Base-by-base conservation (phyloP, 257 asterid species). In the Primulina eburnea region DNA sequence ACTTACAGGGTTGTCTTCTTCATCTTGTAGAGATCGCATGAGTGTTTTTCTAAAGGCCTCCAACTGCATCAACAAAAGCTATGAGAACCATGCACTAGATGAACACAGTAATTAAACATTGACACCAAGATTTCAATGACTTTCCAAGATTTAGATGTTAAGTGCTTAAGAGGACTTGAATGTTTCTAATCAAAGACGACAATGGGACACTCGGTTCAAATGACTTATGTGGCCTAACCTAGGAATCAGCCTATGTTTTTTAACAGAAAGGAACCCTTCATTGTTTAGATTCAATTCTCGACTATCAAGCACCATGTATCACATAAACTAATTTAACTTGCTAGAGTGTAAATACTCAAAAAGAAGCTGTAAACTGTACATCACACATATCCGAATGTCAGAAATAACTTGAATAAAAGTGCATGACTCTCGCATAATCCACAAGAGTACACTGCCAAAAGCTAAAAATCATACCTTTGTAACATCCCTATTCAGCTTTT, bases 31-130 rank as follows among this genome's bases (percentile, higher is more conserved):
- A 3, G 97, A 91, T 38, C 85, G 81, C 96, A 91, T 83, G 58
- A 91, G 90, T 7, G 96, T 91, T 88, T 91, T 89, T 74, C 97
- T 85, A 73, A 91, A 91, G 71, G 80, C 85, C 77, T 89, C 96
- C 88, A 91, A 80, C 97, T 91, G 84, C 84, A 85, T 76, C 34
- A 6, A 70, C 70, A 64, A 64, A 73, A 73, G 70, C 71, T 8
- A 71, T 81, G 17, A 79, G 71, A 38, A 60, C 26, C 12, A 34
- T 64, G 8, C 35, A 64, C 59, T 47, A 14, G 43, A 75, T 30
- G 55, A 68, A 64, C 64, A 74, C 32, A 35, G 21, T 50, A 47
- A 56, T 60, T 68, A 17, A 21, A 7, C 62, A 62, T 62, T 67
- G 28, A 14, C 28, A 8, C 57, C 30, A 47, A 16, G 56, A 47